phyloP scores from a whole-genome alignment of 768 basidiomycete genomes.

The Pisolithus orientalis region DNA sequence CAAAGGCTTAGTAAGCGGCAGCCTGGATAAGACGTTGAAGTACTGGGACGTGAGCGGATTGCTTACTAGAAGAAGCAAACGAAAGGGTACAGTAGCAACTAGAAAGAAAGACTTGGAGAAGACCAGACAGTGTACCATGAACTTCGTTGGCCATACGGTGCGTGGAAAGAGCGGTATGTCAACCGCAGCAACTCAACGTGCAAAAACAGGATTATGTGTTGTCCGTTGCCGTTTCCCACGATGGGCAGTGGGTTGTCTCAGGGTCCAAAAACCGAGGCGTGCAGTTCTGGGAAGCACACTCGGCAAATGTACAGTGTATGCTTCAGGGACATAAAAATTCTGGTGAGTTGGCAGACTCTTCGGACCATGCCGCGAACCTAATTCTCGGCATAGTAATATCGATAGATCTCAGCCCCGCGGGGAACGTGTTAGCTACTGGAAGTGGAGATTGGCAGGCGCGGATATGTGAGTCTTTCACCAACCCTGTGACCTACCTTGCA shows the following conservation, averaged over 20 bases:
- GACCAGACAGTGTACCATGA: constrained; percentile 62
- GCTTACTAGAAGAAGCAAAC: constrained; percentile 23
- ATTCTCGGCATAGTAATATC: constrained; percentile 48
- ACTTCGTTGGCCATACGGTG: constrained; percentile 85
- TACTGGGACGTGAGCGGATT: constrained; percentile 66
- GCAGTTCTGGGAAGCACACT: constrained; percentile 85
- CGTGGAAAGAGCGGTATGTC: constrained; percentile 13
- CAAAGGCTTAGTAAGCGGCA: constrained; percentile 81
- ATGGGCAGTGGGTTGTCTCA: constrained; percentile 92
- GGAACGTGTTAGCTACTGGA: constrained; percentile 60
- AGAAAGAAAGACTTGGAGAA: constrained; percentile 46
- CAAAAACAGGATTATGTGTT: constrained; percentile 58
- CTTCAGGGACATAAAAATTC: constrained; percentile 74
- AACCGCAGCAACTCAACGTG: constrained; percentile 1
- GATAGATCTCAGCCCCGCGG: constrained; percentile 60
- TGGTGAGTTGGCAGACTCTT: constrained; percentile 33
- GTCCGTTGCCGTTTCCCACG: constrained; percentile 77
- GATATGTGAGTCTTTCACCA: constrained; percentile 44
- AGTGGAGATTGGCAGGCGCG: constrained; percentile 68
- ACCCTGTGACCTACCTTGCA: constrained; percentile 1
- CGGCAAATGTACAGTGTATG: constrained; percentile 84
- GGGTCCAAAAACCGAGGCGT: constrained; percentile 96
- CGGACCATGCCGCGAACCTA: constrained; percentile 3
- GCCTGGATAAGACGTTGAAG: constrained; percentile 83
- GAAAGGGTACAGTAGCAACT: constrained; percentile 33